Conservation (phyloP, 148 eudicot genomes). For the Silene uniflora region DNA sequence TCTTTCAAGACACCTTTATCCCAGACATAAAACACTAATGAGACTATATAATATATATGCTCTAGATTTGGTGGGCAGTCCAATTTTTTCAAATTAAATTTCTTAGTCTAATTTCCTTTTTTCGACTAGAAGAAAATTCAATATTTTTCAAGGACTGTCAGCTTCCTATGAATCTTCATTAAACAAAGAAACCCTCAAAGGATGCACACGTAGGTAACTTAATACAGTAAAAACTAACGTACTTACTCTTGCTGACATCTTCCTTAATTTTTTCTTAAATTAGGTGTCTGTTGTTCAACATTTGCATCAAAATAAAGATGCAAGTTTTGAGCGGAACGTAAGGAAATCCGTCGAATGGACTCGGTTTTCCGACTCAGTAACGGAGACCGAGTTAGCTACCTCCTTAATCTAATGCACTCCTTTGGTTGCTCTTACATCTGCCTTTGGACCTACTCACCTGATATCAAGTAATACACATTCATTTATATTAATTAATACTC, state of each 20-base stretch:
- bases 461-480: slow-evolving; percentile 25
- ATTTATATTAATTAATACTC: too few species aligned
- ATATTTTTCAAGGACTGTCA: slow-evolving; percentile 9
- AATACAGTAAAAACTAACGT: background rate
- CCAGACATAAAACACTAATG: background rate
- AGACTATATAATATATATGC: background rate
- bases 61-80: slow-evolving; percentile 12
- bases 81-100: background rate
- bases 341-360: slow-evolving; percentile 37
- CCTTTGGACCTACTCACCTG: slow-evolving; percentile 61
- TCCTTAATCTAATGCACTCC: slow-evolving; percentile 41
- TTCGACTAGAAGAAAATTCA: background rate
- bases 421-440: slow-evolving; percentile 59
- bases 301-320: background rate
- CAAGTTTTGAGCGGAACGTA: background rate
- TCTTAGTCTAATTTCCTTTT: background rate
- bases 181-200: background rate
- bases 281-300: background rate
- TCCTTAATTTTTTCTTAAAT: background rate
- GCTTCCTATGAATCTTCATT: slow-evolving; percentile 20
- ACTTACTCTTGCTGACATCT: background rate
- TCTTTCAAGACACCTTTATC: slow-evolving; percentile 7
- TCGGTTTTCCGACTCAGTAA: slow-evolving; percentile 52
- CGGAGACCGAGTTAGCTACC: slow-evolving; percentile 39
- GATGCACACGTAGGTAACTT: background rate